Percentiles rank a stretch among this genome's conserved stretches.
Evolutionary conservation across 2,329 filamentous ascomycete species (phyloP).

Genomic region (Trichoderma simmonsii): DNA sequence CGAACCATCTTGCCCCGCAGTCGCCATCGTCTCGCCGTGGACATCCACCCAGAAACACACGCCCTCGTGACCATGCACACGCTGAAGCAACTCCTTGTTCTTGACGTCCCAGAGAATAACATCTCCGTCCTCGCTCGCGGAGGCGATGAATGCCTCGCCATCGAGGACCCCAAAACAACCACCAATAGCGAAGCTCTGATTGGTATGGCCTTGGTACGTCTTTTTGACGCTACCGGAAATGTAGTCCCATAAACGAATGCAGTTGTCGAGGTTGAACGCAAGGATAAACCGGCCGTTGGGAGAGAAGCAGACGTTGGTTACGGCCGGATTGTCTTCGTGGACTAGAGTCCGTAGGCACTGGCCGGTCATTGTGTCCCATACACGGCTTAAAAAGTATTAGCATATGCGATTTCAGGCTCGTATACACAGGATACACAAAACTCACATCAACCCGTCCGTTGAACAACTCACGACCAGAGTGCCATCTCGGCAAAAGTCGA

Average conservation of each 20-base stretch:
- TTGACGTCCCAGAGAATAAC: conserved; percentile 88
- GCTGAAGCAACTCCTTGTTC: conserved; percentile 78
- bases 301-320: conserved; percentile 85
- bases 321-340: conserved; percentile 91
- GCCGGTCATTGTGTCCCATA: conserved; percentile 94
- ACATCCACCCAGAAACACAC: conserved; percentile 67
- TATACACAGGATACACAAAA: conserved; percentile 21
- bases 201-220: conserved; percentile 91
- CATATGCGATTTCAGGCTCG: neutral
- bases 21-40: conserved; percentile 54
- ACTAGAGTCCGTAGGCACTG: conserved; percentile 94
- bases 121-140: conserved; percentile 83
- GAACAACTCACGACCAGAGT: conserved; percentile 90
- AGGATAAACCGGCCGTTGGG: conserved; percentile 93
- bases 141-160: conserved; percentile 62
- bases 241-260: conserved; percentile 92
- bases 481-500: conserved; percentile 90
- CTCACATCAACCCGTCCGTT: conserved; percentile 81
- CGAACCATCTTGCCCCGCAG: conserved; percentile 53
- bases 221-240: conserved; percentile 88
- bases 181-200: conserved; percentile 78
- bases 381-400: conserved; percentile 51
- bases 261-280: conserved; percentile 87
- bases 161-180: conserved; percentile 70
- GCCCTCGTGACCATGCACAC: conserved; percentile 49